Percentiles rank a stretch among this genome's conserved stretches.
phyloP scores from a whole-genome alignment of 2,329 filamentous ascomycete species.

The Penicillium sp. region DNA sequence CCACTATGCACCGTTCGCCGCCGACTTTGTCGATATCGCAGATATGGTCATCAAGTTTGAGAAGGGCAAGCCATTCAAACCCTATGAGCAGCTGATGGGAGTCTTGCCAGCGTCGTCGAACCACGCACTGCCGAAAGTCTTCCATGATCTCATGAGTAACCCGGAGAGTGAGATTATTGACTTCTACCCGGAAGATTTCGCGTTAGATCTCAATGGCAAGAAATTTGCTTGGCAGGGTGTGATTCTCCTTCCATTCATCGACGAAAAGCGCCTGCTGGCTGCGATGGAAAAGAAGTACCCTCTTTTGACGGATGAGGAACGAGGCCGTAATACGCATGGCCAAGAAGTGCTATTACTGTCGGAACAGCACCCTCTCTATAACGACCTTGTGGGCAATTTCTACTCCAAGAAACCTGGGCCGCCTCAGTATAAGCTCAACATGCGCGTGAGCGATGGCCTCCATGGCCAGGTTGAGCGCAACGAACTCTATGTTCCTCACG shows the following conservation, averaged over 20 bases:
- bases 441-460: slow-evolving; percentile 73
- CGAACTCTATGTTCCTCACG: slow-evolving; percentile 80
- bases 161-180: slow-evolving; percentile 90
- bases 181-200: slow-evolving; percentile 95
- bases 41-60: slow-evolving; percentile 80
- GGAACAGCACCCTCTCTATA: slow-evolving; percentile 80
- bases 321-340: slow-evolving; percentile 74
- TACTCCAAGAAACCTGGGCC: slow-evolving; percentile 84
- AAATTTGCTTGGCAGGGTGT: slow-evolving; percentile 99
- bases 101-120: slow-evolving; percentile 92
- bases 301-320: slow-evolving; percentile 73
- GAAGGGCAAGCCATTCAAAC: slow-evolving; percentile 80
- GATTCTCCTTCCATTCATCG: slow-evolving; percentile 90
- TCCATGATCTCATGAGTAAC: slow-evolving; percentile 88
- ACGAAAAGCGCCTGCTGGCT: slow-evolving; percentile 78
- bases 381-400: slow-evolving; percentile 79
- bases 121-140: slow-evolving; percentile 83
- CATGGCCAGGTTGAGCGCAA: slow-evolving; percentile 81
- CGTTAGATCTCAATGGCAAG: slow-evolving; percentile 92
- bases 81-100: slow-evolving; percentile 98
- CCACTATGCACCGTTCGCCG: slow-evolving; percentile 96
- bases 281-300: slow-evolving; percentile 85
- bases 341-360: slow-evolving; percentile 82
- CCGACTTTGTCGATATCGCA: slow-evolving; percentile 83
- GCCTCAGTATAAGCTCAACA: slow-evolving; percentile 70